A percentile compares a stretch with the other conserved stretches of the same genome.
phyloP scores from a whole-genome alignment of 1,139 yeast species.

The Yarrowia galli region DNA sequence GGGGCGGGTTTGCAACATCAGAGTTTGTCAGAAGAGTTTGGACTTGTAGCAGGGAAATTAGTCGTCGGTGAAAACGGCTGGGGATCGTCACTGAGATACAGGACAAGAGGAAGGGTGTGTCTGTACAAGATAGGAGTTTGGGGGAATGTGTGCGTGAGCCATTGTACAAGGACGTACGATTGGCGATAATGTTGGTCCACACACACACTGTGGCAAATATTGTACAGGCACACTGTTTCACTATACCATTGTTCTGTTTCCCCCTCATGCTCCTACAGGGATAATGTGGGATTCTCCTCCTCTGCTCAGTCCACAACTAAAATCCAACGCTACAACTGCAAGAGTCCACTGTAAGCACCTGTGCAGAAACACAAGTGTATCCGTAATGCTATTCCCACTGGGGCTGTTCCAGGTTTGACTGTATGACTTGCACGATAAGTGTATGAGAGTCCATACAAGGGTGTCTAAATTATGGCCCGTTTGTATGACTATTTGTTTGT shows the following conservation, averaged over 20 bases:
- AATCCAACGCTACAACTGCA: background rate
- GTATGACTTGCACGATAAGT: background rate
- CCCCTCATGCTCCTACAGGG: too few relatives aligned
- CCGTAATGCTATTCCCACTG: slow-evolving; percentile 10
- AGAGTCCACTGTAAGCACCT: slow-evolving; percentile 5
- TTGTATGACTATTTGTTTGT: too few relatives aligned
- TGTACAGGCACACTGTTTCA: background rate
- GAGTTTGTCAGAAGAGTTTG: background rate
- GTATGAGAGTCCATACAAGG: too few relatives aligned
- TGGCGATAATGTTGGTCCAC: too few relatives aligned
- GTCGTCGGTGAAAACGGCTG: slow-evolving; percentile 4
- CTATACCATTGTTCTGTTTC: background rate
- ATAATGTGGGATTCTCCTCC: background rate
- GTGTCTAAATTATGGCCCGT: background rate
- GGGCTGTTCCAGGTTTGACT: slow-evolving; percentile 5
- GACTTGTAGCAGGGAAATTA: slow-evolving; percentile 21
- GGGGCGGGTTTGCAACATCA: background rate
- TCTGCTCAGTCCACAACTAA: too few relatives aligned
- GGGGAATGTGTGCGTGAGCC: background rate
- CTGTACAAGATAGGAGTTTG: background rate
- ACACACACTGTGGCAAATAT: too few relatives aligned
- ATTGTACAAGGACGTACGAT: background rate
- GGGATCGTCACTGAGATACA: background rate
- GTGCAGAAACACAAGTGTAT: background rate
- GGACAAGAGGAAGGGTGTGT: background rate